A percentile compares a stretch with the other conserved stretches of the same genome.
Conservation (phyloP, 352 stramenopile genomes). For the Pythium biforme region DNA sequence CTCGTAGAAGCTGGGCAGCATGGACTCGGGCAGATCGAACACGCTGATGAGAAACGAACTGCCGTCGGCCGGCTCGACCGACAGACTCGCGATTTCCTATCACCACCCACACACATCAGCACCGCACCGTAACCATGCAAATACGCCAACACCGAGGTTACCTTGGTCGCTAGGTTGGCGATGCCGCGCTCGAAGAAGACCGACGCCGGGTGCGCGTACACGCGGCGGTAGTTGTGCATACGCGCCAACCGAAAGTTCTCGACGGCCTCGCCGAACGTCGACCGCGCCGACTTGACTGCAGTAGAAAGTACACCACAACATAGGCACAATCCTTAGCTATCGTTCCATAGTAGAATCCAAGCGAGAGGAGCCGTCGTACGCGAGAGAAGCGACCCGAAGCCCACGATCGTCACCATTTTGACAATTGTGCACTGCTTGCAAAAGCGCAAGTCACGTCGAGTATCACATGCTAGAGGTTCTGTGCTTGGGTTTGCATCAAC, state of each 20-base stretch:
- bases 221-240: slow-evolving; percentile 82
- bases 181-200: slow-evolving; percentile 93
- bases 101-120: background rate
- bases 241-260: slow-evolving; percentile 86
- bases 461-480: slow-evolving; percentile 15
- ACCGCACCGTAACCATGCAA: background rate
- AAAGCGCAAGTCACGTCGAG: background rate
- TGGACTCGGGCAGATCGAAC: slow-evolving; percentile 56
- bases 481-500: background rate
- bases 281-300: slow-evolving; percentile 70
- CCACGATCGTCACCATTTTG: slow-evolving; percentile 76
- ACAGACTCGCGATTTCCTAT: slow-evolving; percentile 89
- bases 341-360: background rate
- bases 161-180: slow-evolving; percentile 82
- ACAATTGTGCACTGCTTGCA: background rate
- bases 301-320: background rate
- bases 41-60: slow-evolving; percentile 70
- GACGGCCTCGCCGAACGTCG: slow-evolving; percentile 86
- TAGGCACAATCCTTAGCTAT: background rate
- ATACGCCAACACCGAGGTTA: slow-evolving; percentile 11
- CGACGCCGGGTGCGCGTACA: slow-evolving; percentile 91
- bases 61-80: slow-evolving; percentile 55
- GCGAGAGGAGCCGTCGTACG: slow-evolving; percentile 23
- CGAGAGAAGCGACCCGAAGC: slow-evolving; percentile 91
- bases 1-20: slow-evolving; percentile 73